A percentile compares a stretch with the other conserved stretches of the same genome.
These are phyloP conservation scores for Stagonosporopsis tanaceti DNA, from an alignment of 2,329 filamentous ascomycete genomes.

Conservation along the genomic window DNA sequence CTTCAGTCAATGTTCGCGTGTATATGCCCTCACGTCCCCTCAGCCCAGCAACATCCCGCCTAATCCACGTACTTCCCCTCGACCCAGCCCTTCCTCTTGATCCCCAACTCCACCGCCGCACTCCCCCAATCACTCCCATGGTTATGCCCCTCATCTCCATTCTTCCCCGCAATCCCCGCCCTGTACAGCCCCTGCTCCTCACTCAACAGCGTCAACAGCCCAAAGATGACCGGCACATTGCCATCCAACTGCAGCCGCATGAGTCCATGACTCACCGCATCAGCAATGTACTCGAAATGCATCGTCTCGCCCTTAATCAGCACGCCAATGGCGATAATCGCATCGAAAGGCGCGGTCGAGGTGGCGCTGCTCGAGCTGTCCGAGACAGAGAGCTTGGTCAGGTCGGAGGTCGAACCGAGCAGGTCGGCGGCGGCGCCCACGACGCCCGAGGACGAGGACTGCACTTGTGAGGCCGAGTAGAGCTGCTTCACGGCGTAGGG, in stretches of 20 bases:
- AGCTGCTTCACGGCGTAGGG: constrained; percentile 90
- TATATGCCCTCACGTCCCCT: background rate
- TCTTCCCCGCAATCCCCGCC: constrained; percentile 70
- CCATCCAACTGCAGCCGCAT: constrained; percentile 94
- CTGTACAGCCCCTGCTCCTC: constrained; percentile 88
- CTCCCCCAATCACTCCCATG: constrained; percentile 96
- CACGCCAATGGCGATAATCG: constrained; percentile 92
- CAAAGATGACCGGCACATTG: constrained; percentile 89
- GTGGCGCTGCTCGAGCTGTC: background rate
- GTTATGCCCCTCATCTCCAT: constrained; percentile 72
- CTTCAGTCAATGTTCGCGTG: background rate
- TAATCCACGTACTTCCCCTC: constrained; percentile 68
- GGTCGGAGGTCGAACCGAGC: constrained; percentile 73
- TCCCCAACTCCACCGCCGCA: constrained; percentile 91
- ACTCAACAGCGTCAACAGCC: constrained; percentile 84
- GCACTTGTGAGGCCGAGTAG: constrained; percentile 85
- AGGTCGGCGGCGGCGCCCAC: constrained; percentile 76
- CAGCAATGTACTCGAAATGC: constrained; percentile 99
- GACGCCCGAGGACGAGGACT: constrained; percentile 68
- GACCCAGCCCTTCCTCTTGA: constrained; percentile 85
- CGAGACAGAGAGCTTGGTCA: constrained; percentile 36
- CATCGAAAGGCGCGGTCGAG: constrained; percentile 74
- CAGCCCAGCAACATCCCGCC: background rate
- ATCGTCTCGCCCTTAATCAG: constrained; percentile 99
- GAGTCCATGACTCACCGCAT: constrained; percentile 86